phyloP scores from a whole-genome alignment of 192 early-diverging fungal species.

The Funneliformis mosseae region DNA sequence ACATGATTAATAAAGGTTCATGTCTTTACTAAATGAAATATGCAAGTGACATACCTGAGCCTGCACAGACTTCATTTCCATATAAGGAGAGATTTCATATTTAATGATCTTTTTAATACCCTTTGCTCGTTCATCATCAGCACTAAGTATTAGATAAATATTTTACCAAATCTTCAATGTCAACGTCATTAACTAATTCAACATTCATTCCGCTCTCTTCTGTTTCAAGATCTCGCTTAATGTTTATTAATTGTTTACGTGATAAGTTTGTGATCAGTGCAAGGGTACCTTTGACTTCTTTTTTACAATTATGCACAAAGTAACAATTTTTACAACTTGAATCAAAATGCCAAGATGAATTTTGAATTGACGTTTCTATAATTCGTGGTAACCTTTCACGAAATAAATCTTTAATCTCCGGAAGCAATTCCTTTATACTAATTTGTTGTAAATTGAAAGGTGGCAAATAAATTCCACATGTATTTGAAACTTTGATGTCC shows the following conservation, averaged over 20 bases:
- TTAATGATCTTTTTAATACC: not conserved
- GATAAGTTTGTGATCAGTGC: constrained; percentile 32
- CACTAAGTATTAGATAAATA: not conserved
- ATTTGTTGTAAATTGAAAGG: constrained; percentile 11
- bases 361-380: not conserved
- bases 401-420: constrained; percentile 34
- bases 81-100: constrained; percentile 15
- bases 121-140: not conserved
- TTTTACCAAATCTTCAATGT: constrained; percentile 14
- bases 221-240: too few relatives aligned
- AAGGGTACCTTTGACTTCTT: constrained; percentile 22
- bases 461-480: constrained; percentile 33
- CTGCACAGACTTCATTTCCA: not conserved
- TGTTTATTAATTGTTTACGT: not conserved
- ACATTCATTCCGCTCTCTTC: not conserved
- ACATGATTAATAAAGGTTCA: too few relatives aligned
- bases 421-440: constrained; percentile 33
- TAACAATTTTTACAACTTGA: constrained; percentile 32
- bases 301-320: constrained; percentile 30
- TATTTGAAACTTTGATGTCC: not conserved
- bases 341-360: constrained; percentile 30
- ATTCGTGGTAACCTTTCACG: constrained; percentile 21
- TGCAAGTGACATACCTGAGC: constrained; percentile 9
- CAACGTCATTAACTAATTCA: not conserved
- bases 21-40: too few relatives aligned